phyloP scores from a whole-genome alignment of 345 rosid genomes.

The Punica granatum region DNA sequence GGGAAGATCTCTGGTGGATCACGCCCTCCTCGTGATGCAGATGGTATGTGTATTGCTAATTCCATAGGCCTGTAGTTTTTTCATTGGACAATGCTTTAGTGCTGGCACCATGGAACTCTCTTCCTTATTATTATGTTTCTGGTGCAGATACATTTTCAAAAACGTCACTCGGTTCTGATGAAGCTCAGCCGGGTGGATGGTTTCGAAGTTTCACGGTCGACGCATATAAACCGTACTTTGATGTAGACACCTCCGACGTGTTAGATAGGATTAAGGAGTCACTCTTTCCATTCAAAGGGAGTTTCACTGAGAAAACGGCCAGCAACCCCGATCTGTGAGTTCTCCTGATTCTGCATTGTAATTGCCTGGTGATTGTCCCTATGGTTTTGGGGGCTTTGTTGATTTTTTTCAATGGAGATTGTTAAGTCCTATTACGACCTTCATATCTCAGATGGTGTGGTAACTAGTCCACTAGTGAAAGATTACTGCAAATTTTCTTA shows the following conservation, averaged over 20 bases:
- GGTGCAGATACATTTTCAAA: constrained; percentile 84
- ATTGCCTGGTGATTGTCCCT: not conserved
- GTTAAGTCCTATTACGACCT: not conserved
- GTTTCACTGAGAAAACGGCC: constrained; percentile 82
- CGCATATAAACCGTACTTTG: constrained; percentile 91
- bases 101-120: not conserved
- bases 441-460: not conserved
- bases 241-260: constrained; percentile 90
- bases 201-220: constrained; percentile 55
- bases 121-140: not conserved
- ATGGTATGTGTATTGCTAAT: constrained; percentile 35
- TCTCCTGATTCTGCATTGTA: not conserved
- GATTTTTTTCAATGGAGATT: not conserved
- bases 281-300: constrained; percentile 90
- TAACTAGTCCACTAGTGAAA: not conserved
- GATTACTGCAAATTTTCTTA: not conserved
- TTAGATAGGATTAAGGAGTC: constrained; percentile 86
- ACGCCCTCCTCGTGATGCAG: constrained; percentile 85
- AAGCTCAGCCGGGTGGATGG: constrained; percentile 81
- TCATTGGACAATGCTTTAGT: not conserved
- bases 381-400: not conserved
- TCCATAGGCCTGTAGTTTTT: not conserved
- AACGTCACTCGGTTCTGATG: constrained; percentile 54
- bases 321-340: constrained; percentile 86
- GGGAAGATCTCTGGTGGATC: constrained; percentile 83